Percentiles rank a stretch among this genome's conserved stretches.
These are phyloP conservation scores for Sporothrix humicola DNA, from an alignment of 2,329 filamentous ascomycete genomes.

Conservation along the genomic window DNA sequence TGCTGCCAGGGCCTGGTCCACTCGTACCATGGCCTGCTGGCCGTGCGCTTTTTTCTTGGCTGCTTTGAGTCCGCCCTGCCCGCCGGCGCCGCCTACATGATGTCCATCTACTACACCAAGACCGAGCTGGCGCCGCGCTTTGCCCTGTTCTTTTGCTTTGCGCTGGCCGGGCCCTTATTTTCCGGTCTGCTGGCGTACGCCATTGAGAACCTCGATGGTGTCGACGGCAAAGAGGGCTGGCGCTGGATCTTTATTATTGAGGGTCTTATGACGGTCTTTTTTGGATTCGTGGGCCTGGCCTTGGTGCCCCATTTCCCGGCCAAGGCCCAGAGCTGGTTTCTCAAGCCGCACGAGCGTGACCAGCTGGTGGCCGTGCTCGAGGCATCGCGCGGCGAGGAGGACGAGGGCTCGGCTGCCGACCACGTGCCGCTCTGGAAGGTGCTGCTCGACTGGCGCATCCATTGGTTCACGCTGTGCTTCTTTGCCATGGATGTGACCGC, in stretches of 20 bases:
- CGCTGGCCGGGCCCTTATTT: neutral
- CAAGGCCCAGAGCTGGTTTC: neutral
- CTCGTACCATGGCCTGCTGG: neutral
- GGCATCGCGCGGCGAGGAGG: neutral
- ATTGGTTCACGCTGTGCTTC: neutral
- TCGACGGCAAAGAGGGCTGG: neutral
- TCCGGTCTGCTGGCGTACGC: slow-evolving; percentile 1
- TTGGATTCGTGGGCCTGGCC: neutral
- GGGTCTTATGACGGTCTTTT: slow-evolving; percentile 2
- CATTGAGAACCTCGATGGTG: neutral
- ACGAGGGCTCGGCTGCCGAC: neutral
- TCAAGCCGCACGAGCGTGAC: neutral
- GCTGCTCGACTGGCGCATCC: neutral
- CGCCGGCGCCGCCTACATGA: neutral
- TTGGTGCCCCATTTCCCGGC: neutral
- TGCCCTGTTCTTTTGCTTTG: neutral
- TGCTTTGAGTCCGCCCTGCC: slow-evolving; percentile 1
- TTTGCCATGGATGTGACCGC: slow-evolving; percentile 6
- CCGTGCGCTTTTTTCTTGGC: neutral
- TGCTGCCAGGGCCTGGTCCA: neutral
- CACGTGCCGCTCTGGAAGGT: neutral
- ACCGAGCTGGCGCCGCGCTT: neutral
- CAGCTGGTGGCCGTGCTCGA: neutral
- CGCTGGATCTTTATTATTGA: slow-evolving; percentile 10
- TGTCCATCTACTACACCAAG: neutral